These are phyloP conservation scores for Monilinia laxa DNA, from an alignment of 2,329 filamentous ascomycete genomes.

Conservation along the genomic window DNA sequence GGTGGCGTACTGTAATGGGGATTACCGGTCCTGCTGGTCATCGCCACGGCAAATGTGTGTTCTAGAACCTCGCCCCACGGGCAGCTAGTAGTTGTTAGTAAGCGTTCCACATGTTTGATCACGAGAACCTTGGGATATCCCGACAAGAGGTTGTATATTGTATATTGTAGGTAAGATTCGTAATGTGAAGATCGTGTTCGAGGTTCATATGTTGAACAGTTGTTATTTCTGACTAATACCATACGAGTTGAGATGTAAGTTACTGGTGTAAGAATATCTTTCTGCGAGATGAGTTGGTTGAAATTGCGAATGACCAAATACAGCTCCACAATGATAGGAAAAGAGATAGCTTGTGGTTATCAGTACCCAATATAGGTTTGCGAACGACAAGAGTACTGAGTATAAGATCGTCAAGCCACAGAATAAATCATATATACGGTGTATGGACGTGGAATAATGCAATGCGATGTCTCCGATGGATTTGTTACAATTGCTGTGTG, in stretches of 20 bases:
- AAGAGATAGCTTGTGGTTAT: neutral
- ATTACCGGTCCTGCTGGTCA: neutral
- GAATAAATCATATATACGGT: neutral
- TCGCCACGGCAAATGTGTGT: neutral
- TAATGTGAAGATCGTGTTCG: neutral
- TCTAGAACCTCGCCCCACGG: neutral
- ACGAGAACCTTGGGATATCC: neutral
- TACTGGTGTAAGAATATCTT: neutral
- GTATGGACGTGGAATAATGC: neutral
- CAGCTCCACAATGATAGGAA: neutral
- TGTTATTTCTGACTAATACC: neutral
- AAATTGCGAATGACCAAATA: neutral
- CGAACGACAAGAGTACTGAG: neutral
- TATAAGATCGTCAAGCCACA: neutral
- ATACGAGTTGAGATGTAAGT: neutral
- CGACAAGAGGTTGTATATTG: neutral
- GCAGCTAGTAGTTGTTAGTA: neutral
- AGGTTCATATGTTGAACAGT: neutral
- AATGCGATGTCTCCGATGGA: constrained; percentile 4
- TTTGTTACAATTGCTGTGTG: neutral
- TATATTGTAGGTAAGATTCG: neutral
- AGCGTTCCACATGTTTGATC: neutral
- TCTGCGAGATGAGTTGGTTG: neutral
- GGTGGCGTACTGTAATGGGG: neutral
- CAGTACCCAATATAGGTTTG: neutral